Evolutionary conservation across 2,329 filamentous ascomycete genomes (phyloP).

Genomic region (Pyrenophora teres): DNA sequence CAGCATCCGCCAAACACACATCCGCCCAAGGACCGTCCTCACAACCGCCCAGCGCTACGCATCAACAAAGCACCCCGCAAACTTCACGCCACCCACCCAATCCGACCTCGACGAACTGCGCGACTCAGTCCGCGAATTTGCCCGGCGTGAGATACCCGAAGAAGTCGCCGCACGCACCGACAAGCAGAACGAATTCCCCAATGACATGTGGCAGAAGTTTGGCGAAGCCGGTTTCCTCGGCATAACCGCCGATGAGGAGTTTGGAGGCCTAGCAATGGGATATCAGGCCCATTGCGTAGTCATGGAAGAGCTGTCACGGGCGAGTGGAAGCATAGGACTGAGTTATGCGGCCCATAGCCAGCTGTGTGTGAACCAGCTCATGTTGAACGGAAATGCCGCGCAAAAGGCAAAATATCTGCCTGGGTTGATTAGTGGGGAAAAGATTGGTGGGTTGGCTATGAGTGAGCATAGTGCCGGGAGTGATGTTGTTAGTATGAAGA

Average conservation of each 20-base stretch:
- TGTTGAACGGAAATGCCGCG: slow-evolving; percentile 78
- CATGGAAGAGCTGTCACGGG: slow-evolving; percentile 91
- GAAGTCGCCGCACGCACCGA: slow-evolving; percentile 84
- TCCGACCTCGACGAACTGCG: slow-evolving; percentile 80
- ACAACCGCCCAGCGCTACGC: slow-evolving; percentile 48
- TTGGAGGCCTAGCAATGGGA: slow-evolving; percentile 87
- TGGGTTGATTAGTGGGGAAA: slow-evolving; percentile 76
- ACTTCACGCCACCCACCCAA: slow-evolving; percentile 70
- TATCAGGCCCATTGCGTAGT: slow-evolving; percentile 97
- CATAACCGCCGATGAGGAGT: slow-evolving; percentile 89
- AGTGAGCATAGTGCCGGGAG: slow-evolving; percentile 87
- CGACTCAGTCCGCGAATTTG: slow-evolving; percentile 86
- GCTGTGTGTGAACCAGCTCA: slow-evolving; percentile 93
- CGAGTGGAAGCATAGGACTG: slow-evolving; percentile 81
- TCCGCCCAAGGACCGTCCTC: slow-evolving; percentile 13
- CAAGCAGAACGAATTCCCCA: slow-evolving; percentile 82
- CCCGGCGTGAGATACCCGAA: slow-evolving; percentile 81
- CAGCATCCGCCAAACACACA: slow-evolving; percentile 44
- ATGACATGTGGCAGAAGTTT: slow-evolving; percentile 90
- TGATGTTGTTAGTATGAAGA: slow-evolving; percentile 96
- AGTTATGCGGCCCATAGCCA: slow-evolving; percentile 97
- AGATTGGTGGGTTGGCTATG: slow-evolving; percentile 91
- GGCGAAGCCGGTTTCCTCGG: slow-evolving; percentile 90
- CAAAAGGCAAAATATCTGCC: slow-evolving; percentile 85
- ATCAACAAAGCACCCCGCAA: slow-evolving; percentile 71